These are phyloP conservation scores for Paraglomus brasilianum DNA, from an alignment of 192 early-diverging fungal genomes.

Conservation along the genomic window DNA sequence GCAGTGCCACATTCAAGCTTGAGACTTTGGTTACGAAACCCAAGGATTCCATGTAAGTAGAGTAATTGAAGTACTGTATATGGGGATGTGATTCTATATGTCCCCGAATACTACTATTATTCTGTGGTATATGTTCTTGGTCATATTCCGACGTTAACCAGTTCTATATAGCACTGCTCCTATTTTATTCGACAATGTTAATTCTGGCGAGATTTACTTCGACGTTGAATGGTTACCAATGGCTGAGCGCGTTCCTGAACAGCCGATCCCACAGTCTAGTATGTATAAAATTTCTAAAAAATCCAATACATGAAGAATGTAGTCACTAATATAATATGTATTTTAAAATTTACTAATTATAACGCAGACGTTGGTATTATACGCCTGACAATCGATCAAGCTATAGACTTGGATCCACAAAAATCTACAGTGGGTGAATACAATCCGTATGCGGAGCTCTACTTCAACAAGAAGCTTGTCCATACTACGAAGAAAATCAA, in stretches of 20 bases:
- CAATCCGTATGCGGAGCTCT: slow-evolving; percentile 56
- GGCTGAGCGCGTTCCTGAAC: slow-evolving; percentile 37
- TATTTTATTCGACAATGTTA: slow-evolving; percentile 37
- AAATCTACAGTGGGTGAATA: slow-evolving; percentile 40
- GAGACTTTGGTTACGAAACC: slow-evolving; percentile 45
- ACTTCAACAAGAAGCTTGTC: slow-evolving; percentile 49
- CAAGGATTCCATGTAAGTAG: slow-evolving; percentile 26
- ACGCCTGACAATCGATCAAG: slow-evolving; percentile 64
- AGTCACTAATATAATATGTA: background rate
- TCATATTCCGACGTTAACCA: too few relatives aligned
- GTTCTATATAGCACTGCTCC: slow-evolving; percentile 30
- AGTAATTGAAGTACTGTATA: too few relatives aligned
- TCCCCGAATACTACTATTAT: too few relatives aligned
- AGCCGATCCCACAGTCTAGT: slow-evolving; percentile 51
- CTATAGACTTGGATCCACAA: slow-evolving; percentile 59
- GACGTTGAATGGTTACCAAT: slow-evolving; percentile 42
- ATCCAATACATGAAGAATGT: background rate
- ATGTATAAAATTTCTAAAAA: background rate
- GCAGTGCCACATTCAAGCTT: slow-evolving; percentile 54
- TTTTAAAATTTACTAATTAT: background rate
- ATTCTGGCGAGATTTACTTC: slow-evolving; percentile 44
- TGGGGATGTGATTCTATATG: too few relatives aligned
- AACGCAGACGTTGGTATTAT: slow-evolving; percentile 62
- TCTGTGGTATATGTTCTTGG: too few relatives aligned
- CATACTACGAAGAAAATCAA: slow-evolving; percentile 65